Percentiles rank a stretch among this genome's conserved stretches.
phyloP scores from a whole-genome alignment of 2,329 filamentous ascomycete genomes.

The Purpureocillium takamizusanense region DNA sequence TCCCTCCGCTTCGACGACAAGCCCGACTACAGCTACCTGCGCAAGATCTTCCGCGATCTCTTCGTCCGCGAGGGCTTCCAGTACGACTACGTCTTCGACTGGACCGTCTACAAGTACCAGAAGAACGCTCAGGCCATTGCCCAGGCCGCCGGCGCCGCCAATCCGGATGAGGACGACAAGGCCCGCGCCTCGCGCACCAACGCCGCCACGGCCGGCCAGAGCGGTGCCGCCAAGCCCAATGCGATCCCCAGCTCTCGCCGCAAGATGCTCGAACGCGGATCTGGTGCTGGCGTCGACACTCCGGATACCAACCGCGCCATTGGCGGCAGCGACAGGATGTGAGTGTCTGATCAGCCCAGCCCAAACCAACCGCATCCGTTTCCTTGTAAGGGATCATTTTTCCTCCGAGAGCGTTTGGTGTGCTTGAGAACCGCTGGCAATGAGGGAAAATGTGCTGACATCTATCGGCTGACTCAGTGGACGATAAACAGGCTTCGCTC shows the following conservation, averaged over 20 bases:
- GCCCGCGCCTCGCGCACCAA: constrained; percentile 58
- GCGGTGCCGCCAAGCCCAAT: constrained; percentile 59
- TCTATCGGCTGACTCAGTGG: constrained; percentile 74
- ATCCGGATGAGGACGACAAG: constrained; percentile 70
- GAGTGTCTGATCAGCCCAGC: constrained; percentile 55
- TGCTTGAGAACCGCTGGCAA: constrained; percentile 62
- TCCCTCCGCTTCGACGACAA: constrained; percentile 99
- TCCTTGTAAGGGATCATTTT: constrained; percentile 81
- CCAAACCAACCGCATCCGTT: constrained; percentile 33
- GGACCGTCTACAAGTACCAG: constrained; percentile 99
- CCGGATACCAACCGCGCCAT: constrained; percentile 67
- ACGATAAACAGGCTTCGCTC: constrained; percentile 78
- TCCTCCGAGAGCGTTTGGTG: constrained; percentile 78
- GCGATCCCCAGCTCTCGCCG: constrained; percentile 70
- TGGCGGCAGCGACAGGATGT: constrained; percentile 87
- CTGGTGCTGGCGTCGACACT: constrained; percentile 51
- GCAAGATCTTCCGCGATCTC: constrained; percentile 99
- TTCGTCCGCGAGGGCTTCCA: constrained; percentile 99
- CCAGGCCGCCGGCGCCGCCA: constrained; percentile 60
- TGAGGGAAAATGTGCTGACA: constrained; percentile 63
- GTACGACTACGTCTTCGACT: constrained; percentile 99
- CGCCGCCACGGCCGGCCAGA: constrained; percentile 54
- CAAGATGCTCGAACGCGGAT: constrained; percentile 69
- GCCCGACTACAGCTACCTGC: constrained; percentile 98
- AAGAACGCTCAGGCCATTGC: constrained; percentile 96